Base-by-base conservation (phyloP, 2,329 filamentous ascomycete species). In the Colletotrichum musae region DNA sequence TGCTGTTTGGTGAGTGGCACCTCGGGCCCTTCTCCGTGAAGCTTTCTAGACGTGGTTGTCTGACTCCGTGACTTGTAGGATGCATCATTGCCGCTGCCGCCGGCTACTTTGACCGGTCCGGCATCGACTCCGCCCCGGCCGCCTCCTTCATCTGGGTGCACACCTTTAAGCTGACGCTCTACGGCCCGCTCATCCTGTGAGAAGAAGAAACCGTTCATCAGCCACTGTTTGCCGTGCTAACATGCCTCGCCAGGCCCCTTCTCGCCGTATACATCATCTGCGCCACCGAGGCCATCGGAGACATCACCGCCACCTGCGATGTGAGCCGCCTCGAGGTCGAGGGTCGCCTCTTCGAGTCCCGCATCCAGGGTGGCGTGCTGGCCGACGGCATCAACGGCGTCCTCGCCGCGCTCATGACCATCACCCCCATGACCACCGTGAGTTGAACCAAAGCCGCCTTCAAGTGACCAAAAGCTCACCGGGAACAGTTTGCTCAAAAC, bases 251-350 rank as follows among this genome's bases (percentile, higher is more conserved):
- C 18, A 69, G 66, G 32, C 93, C 93, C 0, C 77, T 94, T 24
- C 78, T 95, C 53, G 89, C 89, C 2, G 87, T 92, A 26, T 92
- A 88, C 77, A 88, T 95, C 73, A 91, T 94, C 70, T 88, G 92
- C 65, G 91, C 92, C 26, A 94, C 93, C 80, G 93, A 95, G 78
- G 90, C 93, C 59, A 94, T 95, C 60, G 92, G 93, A 43, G 92
- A 94, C 72, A 92, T 95, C 75, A 93, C 92, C 0, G 93, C 93
- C 0, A 94, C 93, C 1, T 95, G 92, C 79, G 93, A 95, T 75
- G 93, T 95, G 13, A 94, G 91, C 2, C 88, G 88, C 32, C 87
- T 95, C 39, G 91, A 94, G 77, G 91, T 95, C 58, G 88, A 92
- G 26, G 93, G 93, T 72, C 81, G 85, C 58, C 81, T 89, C 32